Conservation (phyloP, 2,329 filamentous ascomycete genomes). For the Penicillium sp. region DNA sequence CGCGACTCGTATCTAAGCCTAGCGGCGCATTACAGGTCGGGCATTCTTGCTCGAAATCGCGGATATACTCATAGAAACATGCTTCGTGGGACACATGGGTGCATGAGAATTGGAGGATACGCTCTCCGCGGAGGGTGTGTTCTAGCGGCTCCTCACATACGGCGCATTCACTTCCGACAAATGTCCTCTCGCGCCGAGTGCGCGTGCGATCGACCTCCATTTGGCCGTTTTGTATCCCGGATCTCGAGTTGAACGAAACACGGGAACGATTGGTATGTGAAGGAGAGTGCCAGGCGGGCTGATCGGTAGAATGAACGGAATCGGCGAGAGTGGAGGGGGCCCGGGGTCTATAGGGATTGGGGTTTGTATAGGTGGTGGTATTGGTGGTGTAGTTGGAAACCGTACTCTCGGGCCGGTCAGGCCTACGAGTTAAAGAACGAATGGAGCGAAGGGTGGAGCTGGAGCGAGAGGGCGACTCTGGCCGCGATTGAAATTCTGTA, state of each 20-base stretch:
- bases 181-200: constrained; percentile 85
- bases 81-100: constrained; percentile 97
- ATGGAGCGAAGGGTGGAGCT: constrained; percentile 37
- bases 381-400: constrained; percentile 32
- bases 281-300: constrained; percentile 18
- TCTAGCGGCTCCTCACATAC: constrained; percentile 97
- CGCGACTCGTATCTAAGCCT: constrained; percentile 87
- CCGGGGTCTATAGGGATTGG: constrained; percentile 23
- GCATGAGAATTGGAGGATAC: constrained; percentile 93
- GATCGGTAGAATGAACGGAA: constrained; percentile 24
- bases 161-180: constrained; percentile 91
- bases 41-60: constrained; percentile 92
- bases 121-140: constrained; percentile 90
- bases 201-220: constrained; percentile 78
- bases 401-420: constrained; percentile 36
- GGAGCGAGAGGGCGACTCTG: constrained; percentile 39
- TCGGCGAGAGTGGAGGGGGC: constrained; percentile 30
- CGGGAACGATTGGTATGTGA: constrained; percentile 37
- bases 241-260: constrained; percentile 42
- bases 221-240: constrained; percentile 57
- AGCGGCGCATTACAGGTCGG: constrained; percentile 91
- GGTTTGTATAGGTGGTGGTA: constrained; percentile 7
- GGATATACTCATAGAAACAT: constrained; percentile 98
- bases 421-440: constrained; percentile 34
- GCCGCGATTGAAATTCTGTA: constrained; percentile 35